Conservation (phyloP, 305 asterid species). For the Euphrasia arctica region DNA sequence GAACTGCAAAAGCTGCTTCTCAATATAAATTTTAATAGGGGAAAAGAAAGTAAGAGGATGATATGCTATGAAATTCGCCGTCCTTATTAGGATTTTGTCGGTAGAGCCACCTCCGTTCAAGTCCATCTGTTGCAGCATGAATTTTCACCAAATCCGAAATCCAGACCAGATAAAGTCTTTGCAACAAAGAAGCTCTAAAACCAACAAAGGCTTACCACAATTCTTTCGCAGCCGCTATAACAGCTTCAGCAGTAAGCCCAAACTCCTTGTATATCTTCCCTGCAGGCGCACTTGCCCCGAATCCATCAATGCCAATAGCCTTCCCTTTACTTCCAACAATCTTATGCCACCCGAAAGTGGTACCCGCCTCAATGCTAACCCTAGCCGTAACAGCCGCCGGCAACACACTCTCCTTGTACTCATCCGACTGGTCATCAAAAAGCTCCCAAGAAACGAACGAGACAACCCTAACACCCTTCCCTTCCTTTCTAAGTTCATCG, state of each 20-base stretch:
- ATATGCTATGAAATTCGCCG: slow-evolving; percentile 4
- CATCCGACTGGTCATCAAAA: slow-evolving; percentile 76
- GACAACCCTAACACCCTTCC: slow-evolving; percentile 84
- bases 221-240: slow-evolving; percentile 76
- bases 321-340: slow-evolving; percentile 78
- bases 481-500: slow-evolving; percentile 90
- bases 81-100: slow-evolving; percentile 25
- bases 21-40: slow-evolving; percentile 16
- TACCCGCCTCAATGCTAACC: slow-evolving; percentile 91
- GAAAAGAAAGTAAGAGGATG: slow-evolving; percentile 3
- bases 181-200: slow-evolving; percentile 24
- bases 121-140: slow-evolving; percentile 7
- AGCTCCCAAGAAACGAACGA: slow-evolving; percentile 96
- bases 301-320: slow-evolving; percentile 85
- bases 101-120: slow-evolving; percentile 21
- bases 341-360: slow-evolving; percentile 89
- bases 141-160: background rate
- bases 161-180: slow-evolving; percentile 14
- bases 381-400: slow-evolving; percentile 79
- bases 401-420: slow-evolving; percentile 84
- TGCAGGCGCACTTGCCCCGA: slow-evolving; percentile 99
- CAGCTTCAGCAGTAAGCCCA: slow-evolving; percentile 88
- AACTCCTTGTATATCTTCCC: slow-evolving; percentile 85
- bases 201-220: slow-evolving; percentile 36
- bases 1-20: slow-evolving; percentile 33